phyloP scores from a whole-genome alignment of 2,329 filamentous ascomycete genomes.

The Ceratocystis destructans region DNA sequence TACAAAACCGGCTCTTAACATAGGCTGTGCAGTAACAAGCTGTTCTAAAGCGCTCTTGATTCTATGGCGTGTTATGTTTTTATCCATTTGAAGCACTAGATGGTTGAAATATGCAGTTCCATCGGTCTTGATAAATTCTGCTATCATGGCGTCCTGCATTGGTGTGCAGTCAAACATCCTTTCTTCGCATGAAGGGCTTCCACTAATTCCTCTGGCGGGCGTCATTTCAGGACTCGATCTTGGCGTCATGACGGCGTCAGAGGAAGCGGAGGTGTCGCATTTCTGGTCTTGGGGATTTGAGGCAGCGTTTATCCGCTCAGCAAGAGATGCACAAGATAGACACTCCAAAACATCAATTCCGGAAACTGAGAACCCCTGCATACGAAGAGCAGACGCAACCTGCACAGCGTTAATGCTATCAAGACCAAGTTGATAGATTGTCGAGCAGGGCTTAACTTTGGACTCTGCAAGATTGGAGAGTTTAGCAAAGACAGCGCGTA shows the following conservation, averaged over 20 bases:
- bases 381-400: conserved; percentile 54
- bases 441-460: conserved; percentile 46
- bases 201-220: background rate
- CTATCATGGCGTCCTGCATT: conserved; percentile 66
- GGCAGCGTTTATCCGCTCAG: background rate
- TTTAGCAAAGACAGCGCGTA: conserved; percentile 43
- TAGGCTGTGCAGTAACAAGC: conserved; percentile 45
- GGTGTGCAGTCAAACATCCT: conserved; percentile 46
- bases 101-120: conserved; percentile 66
- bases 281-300: background rate
- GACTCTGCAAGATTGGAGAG: conserved; percentile 40
- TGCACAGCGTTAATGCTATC: conserved; percentile 84
- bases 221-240: conserved; percentile 8
- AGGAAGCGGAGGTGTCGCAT: background rate
- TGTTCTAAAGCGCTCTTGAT: conserved; percentile 47
- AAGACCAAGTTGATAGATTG: conserved; percentile 76
- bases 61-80: conserved; percentile 26
- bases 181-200: background rate
- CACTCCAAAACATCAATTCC: conserved; percentile 56
- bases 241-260: conserved; percentile 1
- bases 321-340: conserved; percentile 22
- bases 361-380: conserved; percentile 42
- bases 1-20: conserved; percentile 64
- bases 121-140: conserved; percentile 53
- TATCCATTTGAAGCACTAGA: conserved; percentile 40